Percentiles rank a stretch among this genome's conserved stretches.
Evolutionary conservation across 768 basidiomycete genomes (phyloP).

Genomic region (Cyathus striatus): DNA sequence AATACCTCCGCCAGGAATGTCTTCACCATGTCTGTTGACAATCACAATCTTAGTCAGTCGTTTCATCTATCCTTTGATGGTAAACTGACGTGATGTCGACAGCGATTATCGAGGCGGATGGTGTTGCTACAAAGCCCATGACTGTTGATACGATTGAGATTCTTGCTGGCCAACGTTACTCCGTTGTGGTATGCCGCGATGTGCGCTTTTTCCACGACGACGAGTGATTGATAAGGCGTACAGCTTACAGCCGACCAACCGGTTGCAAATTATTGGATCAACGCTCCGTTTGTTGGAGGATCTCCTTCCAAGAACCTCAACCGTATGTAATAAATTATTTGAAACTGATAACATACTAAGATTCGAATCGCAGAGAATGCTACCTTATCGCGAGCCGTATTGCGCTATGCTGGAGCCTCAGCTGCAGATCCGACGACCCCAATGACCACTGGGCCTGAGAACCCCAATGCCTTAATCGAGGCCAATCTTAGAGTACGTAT

Average conservation of each 20-base stretch:
- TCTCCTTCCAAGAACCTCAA: conserved; percentile 14
- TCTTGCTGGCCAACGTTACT: conserved; percentile 43
- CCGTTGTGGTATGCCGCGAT: conserved; percentile 19
- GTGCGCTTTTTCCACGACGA: neutral
- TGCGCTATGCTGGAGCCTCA: conserved; percentile 29
- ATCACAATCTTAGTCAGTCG: conserved; percentile 8
- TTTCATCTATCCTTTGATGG: neutral
- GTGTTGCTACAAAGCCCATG: conserved; percentile 15
- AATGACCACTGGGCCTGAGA: conserved; percentile 12
- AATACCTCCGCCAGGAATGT: conserved; percentile 35
- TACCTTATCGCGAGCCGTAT: conserved; percentile 25
- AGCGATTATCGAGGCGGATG: conserved; percentile 32
- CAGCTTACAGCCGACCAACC: conserved; percentile 29
- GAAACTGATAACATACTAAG: neutral
- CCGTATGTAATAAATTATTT: conserved; percentile 8
- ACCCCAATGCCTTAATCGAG: conserved; percentile 22
- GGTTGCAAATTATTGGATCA: conserved; percentile 37
- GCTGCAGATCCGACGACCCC: conserved; percentile 19
- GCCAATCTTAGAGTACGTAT: conserved; percentile 5
- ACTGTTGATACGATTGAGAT: conserved; percentile 30
- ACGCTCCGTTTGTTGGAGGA: conserved; percentile 19
- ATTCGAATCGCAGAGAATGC: conserved; percentile 17
- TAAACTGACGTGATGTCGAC: neutral
- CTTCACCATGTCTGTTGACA: conserved; percentile 25
- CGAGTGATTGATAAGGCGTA: conserved; percentile 1